Evolutionary conservation across 1,139 yeast species (phyloP), one percentile per base, ranked within the genome.

Genomic region (Suhomyces yuchorum): DNA sequence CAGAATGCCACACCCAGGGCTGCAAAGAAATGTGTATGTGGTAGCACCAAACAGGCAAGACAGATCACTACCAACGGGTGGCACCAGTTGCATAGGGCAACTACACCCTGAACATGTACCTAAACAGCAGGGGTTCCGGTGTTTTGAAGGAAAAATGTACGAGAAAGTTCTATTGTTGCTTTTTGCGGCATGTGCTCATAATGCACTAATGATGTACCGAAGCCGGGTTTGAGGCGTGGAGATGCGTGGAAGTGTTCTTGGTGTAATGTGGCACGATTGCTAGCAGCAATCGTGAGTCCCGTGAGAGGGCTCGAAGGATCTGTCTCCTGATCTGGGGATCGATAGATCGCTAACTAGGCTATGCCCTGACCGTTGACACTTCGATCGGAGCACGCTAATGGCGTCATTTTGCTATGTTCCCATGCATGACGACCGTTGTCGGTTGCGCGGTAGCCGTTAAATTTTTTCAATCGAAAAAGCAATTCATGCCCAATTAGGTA

Each of bases 401-500:
- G 34, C 34, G 4, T 14, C 17, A 6, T 3, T 14, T 9, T 7
- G 18, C 7, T 5, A 30, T 14, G 8, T 15, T 7, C 18, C 6
- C 6, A 30, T 30, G 34, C 46, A 43, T 18, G 15, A n/a, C 46
- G 20, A 38, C 46, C 46, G 46, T 43, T 43, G 17, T 14, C 18
- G 34, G 34, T 30, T 30, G 34, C 34, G 34, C 11, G 33, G 45
- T 9, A 32, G 24, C 37, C 37, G 37, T 34, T 19, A 34, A 14
- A 17, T 12, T 18, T 28, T n/a, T 39, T 39, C 22, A 11, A 12
- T 2, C 3, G 17, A 28, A 39, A 39, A 39, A 39, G 42, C 23
- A 39, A 39, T 39, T 30, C 32, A 17, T 19, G 24, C 18, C 34
- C 18, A 30, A 30, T 18, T 4, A 18, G 22, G 37, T 8, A 9